Conservation (phyloP, 2,329 filamentous ascomycete species). For the Fusarium robinianum region DNA sequence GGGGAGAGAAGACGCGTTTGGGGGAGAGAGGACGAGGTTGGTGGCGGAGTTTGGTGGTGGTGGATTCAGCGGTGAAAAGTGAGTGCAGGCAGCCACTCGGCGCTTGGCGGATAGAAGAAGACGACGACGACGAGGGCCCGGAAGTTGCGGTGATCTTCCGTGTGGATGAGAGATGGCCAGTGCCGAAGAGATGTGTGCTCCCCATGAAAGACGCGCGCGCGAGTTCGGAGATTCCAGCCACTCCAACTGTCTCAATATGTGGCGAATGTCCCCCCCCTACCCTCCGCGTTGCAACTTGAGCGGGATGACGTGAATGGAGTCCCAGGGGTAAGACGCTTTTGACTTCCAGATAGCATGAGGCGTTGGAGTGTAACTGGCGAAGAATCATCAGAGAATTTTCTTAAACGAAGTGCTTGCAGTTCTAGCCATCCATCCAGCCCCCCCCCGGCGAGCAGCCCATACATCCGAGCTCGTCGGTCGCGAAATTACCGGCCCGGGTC, state of each 20-base stretch:
- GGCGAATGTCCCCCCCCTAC: too few species aligned
- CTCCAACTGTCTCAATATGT: too few species aligned
- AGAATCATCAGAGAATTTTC: not conserved
- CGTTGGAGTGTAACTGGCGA: not conserved
- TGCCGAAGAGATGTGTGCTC: too few species aligned
- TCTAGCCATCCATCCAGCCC: too few species aligned
- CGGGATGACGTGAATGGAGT: conserved; percentile 4
- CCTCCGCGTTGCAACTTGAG: conserved; percentile 9
- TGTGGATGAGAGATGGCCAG: conserved; percentile 8
- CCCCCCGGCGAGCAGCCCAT: too few species aligned
- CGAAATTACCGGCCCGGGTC: conserved; percentile 17
- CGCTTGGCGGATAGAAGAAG: conserved; percentile 14
- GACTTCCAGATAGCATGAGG: not conserved
- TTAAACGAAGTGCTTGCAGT: not conserved
- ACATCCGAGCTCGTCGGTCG: conserved; percentile 38
- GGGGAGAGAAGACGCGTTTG: too few species aligned
- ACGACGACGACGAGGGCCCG: conserved; percentile 6
- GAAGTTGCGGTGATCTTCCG: too few species aligned
- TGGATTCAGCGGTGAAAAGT: conserved; percentile 29
- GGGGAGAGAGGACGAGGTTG: conserved; percentile 9
- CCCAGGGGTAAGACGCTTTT: conserved; percentile 9
- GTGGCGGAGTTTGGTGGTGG: conserved; percentile 12
- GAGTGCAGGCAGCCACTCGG: conserved; percentile 16
- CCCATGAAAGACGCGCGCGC: too few species aligned
- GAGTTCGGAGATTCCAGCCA: too few species aligned